phyloP scores from a whole-genome alignment of 805 yeast species.

The Lipomyces sp. region DNA sequence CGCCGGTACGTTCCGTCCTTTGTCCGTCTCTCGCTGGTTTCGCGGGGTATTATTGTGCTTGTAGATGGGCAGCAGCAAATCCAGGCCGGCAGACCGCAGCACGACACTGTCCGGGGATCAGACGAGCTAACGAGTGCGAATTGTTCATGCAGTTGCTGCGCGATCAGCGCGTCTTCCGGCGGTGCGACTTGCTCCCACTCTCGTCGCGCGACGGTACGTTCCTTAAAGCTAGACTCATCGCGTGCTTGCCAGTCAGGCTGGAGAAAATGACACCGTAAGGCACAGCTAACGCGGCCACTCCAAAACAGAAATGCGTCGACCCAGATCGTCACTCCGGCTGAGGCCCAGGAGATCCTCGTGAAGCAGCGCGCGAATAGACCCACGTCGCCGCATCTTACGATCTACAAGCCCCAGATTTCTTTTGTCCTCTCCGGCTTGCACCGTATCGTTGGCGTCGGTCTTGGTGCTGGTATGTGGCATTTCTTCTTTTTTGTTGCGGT shows the following conservation, averaged over 20 bases:
- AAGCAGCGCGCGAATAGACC: constrained; percentile 89
- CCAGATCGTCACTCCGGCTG: constrained; percentile 53
- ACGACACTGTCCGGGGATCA: no score
- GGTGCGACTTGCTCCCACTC: constrained; percentile 4
- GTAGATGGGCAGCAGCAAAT: no score
- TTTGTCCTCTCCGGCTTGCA: constrained; percentile 77
- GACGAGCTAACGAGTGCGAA: no score
- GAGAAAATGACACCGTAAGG: no score
- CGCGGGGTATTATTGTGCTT: no score
- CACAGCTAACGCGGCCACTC: neutral
- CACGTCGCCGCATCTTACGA: constrained; percentile 80
- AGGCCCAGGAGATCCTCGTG: constrained; percentile 66
- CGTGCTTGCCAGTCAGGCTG: no score
- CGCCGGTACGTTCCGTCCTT: constrained; percentile 1
- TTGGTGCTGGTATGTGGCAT: constrained; percentile 42
- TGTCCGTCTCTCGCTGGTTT: neutral
- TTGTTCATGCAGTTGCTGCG: no score
- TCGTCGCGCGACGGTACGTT: constrained; percentile 15
- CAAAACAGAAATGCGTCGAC: constrained; percentile 35
- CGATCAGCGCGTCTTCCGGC: constrained; percentile 7
- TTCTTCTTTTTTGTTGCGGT: neutral
- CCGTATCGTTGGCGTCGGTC: constrained; percentile 80
- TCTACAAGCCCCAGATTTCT: constrained; percentile 89
- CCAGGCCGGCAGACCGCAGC: no score
- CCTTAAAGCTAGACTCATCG: neutral